These are phyloP conservation scores for Vanrija pseudolonga DNA, from an alignment of 1,284 basidiomycete genomes.

Conservation along the genomic window DNA sequence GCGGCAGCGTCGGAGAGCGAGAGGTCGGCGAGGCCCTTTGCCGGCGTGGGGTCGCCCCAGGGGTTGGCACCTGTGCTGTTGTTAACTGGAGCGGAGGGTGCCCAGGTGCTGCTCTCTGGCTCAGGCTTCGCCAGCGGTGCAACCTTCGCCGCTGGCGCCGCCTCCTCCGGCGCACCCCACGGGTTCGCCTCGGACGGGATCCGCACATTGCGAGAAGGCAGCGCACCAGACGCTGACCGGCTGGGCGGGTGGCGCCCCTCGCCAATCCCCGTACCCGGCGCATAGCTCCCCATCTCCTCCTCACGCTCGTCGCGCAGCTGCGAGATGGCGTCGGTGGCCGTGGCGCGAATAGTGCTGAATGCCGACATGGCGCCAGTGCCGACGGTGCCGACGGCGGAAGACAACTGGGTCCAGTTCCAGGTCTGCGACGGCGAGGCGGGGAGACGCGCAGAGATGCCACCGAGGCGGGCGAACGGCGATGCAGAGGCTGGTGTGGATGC, in stretches of 20 bases:
- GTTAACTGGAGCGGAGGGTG: not conserved
- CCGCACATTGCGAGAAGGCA: not conserved
- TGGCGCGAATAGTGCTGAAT: conserved; percentile 37
- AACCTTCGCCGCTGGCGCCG: not conserved
- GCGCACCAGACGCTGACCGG: not conserved
- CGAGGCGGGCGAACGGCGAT: not conserved
- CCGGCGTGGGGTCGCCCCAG: conserved; percentile 14
- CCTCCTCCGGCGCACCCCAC: conserved; percentile 7
- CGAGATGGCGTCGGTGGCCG: conserved; percentile 38
- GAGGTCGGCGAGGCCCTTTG: conserved; percentile 7
- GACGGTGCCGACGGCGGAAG: conserved; percentile 36
- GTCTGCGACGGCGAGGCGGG: not conserved
- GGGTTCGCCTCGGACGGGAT: conserved; percentile 21
- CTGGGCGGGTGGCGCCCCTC: conserved; percentile 15
- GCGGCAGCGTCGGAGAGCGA: conserved; percentile 2
- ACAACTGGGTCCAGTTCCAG: conserved; percentile 44
- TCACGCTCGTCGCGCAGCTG: conserved; percentile 30
- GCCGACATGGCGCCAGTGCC: conserved; percentile 42
- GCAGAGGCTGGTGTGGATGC: not conserved
- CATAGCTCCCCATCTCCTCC: conserved; percentile 20
- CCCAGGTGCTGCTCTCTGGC: not conserved
- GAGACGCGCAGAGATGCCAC: not conserved
- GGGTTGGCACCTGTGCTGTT: conserved; percentile 9
- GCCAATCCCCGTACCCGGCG: conserved; percentile 23
- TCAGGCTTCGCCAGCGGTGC: not conserved